phyloP scores from a whole-genome alignment of 2,329 filamentous ascomycete genomes.

The Lasiodiplodia gonubiensis region DNA sequence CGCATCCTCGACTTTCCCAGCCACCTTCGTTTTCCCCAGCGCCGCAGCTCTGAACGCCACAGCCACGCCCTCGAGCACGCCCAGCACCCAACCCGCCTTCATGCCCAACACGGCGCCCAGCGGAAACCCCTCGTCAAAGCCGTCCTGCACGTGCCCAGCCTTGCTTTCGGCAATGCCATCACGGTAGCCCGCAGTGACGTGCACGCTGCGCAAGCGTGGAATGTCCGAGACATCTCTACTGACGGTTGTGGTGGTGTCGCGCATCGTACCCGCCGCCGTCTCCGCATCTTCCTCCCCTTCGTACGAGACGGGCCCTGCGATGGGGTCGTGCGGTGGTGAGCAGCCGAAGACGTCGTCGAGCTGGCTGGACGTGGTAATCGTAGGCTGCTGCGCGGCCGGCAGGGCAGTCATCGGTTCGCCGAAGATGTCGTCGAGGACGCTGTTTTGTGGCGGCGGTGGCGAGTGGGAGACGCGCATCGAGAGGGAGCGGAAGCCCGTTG shows the following conservation, averaged over 20 bases:
- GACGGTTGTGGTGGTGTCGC: not conserved
- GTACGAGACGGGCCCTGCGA: not conserved
- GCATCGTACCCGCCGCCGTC: too few relatives aligned
- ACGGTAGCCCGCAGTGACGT: conserved; percentile 86
- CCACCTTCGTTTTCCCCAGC: conserved; percentile 33
- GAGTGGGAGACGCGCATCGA: conserved; percentile 6
- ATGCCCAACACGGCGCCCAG: conserved; percentile 82
- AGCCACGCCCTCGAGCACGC: conserved; percentile 74
- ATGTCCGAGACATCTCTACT: conserved; percentile 70
- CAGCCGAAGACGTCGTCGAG: conserved; percentile 57
- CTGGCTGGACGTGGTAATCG: conserved; percentile 34
- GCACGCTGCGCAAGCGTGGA: conserved; percentile 73
- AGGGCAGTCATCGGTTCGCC: conserved; percentile 17
- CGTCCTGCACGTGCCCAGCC: conserved; percentile 75
- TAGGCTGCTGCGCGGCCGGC: conserved; percentile 25
- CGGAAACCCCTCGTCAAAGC: conserved; percentile 90
- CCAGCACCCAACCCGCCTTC: conserved; percentile 74
- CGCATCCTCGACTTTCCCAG: conserved; percentile 32
- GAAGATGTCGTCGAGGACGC: conserved; percentile 28
- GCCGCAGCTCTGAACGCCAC: conserved; percentile 50
- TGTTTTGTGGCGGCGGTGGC: conserved; percentile 10
- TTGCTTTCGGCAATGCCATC: conserved; percentile 84
- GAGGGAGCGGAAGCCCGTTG: conserved; percentile 18
- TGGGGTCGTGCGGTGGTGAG: conserved; percentile 29
- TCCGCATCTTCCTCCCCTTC: not conserved